phyloP scores from a whole-genome alignment of 2,329 filamentous ascomycete species.

The Pseudogymnoascus sp. region DNA sequence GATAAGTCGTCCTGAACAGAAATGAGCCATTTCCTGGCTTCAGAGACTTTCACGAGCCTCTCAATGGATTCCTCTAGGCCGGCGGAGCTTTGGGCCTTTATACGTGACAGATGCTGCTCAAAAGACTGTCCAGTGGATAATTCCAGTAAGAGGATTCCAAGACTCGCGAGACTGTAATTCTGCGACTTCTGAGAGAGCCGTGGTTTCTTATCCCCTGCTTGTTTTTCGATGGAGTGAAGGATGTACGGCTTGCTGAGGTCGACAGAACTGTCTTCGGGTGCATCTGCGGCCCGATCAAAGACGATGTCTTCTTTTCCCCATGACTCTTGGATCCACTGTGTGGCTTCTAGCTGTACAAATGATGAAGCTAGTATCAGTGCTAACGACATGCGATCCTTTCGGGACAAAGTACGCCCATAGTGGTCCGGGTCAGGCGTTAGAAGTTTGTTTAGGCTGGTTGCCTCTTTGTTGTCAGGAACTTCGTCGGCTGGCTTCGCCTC shows the following conservation, averaged over 20 bases:
- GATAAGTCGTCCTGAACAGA: background rate
- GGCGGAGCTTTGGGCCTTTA: background rate
- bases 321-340: conserved; percentile 3
- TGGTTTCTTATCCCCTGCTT: background rate
- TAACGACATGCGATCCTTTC: background rate
- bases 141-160: conserved; percentile 2
- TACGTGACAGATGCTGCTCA: background rate
- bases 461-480: background rate
- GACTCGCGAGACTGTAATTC: background rate
- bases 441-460: background rate
- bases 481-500: background rate
- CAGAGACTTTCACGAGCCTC: background rate
- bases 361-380: background rate
- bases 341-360: conserved; percentile 2
- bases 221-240: background rate
- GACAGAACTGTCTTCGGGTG: background rate
- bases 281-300: background rate
- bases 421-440: background rate
- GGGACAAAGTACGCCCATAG: background rate
- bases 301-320: conserved; percentile 3
- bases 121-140: background rate
- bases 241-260: background rate
- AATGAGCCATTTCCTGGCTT: background rate
- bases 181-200: background rate
- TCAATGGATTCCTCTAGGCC: background rate